Base-by-base conservation (phyloP, 176 grass and related monocot genomes). In the Poa annua region DNA sequence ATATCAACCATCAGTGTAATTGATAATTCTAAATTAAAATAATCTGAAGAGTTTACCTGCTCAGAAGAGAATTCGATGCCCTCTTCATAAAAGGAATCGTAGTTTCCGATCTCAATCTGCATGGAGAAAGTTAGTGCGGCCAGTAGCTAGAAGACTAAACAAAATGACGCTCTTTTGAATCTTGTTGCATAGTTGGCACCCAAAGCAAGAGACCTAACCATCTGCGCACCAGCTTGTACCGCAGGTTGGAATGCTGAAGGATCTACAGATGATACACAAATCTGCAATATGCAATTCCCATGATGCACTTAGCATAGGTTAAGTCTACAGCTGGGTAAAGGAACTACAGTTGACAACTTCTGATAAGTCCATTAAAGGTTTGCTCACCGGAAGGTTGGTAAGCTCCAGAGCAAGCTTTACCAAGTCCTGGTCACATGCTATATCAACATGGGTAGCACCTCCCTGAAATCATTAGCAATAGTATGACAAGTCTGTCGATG, bases 41-140 rank as follows among this genome's bases (percentile, higher is more conserved):
- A 20, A 54, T 42, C 66, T 50, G 20, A 39, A 16, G 17, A 4
- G 0, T 0, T 62, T 32, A 96, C 93, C 87, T 93, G 91, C 39
- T 96, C 91, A 3, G 91, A 88, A 9, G 96, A 90, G 76, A 98
- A 98, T 41, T 92, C 71, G 4, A 95, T 82, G 32, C 89, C 93
- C 55, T 68, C 84, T 15, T 90, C 96, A 20, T 96, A 98, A 76
- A 98, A 98, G 19, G 93, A 93, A 82, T 98, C 96, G 12, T 96
- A 98, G 70, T 98, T 96, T 84, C 96, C 93, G 45, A 98, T 93
- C 81, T 98, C 96, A 84, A 98, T 79, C 96, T 98, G 87, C 36
- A 81, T 56, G 15, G n/a, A 76, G 14, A 32, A 66, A 76, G 19
- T 41, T 41, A 45, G 7, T 21, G 16, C 69, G 8, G 14, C 11